Evolutionary conservation across 768 basidiomycete genomes (phyloP), one percentile per base, ranked within the genome.

Genomic region (Suillus subalutaceus): DNA sequence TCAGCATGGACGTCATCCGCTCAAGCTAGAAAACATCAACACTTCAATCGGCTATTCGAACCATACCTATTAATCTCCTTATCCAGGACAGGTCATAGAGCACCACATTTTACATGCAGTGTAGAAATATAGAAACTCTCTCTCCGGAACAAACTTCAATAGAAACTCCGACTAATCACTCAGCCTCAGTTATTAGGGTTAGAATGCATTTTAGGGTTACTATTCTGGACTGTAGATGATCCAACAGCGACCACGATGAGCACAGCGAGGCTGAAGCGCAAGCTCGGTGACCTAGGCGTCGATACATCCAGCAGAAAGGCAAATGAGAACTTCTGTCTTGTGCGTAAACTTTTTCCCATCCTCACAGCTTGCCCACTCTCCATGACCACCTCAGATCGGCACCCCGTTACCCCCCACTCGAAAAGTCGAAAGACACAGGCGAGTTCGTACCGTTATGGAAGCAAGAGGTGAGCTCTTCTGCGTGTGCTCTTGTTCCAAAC

Each of bases 391-490:
- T 20, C 38, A 97, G 91, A 94, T 97, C 77, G 97, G 97, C 3
- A 99, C 97, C 20, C 94, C 97, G 2, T 79, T 98, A 3, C 97
- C 97, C 1, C 1, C 90, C 96, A 3, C 85, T 99, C n/a, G 93
- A 96, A 72, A 97, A 96, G 76, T 88, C 90, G 37, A 94, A 89
- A 74, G 97, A 99, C 75, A 89, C 86, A 7, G 90, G 91, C 68
- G 97, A 99, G 76, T 99, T 96, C 75, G 95, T 98, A 35, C 97
- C 97, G 0, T 78, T 97, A 63, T 99, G 97, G 97, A 94, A 98
- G 75, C 97, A 99, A 83, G 96, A 98, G 70, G 95, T 94, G 72
- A 65, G 85, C 69, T 65, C 63, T 12, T 66, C 65, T 35, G 67
- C 70, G 65, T 66, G 66, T 69, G 71, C 66, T 70, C 66, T 71